phyloP scores from a whole-genome alignment of 2,329 filamentous ascomycete species.

The Juglanconis sp. region DNA sequence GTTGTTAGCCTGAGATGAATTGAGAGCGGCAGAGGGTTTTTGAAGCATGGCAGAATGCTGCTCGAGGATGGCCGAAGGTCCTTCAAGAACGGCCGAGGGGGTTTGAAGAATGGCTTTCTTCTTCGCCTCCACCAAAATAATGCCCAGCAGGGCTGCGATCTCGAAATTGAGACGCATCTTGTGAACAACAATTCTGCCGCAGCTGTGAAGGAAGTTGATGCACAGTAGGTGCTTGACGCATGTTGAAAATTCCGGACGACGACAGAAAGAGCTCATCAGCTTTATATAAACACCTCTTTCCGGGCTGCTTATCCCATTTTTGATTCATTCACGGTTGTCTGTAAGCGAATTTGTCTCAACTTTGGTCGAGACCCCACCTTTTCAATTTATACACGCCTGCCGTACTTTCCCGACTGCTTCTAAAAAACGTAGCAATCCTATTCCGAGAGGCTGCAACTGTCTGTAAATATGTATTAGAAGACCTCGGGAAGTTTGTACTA shows the following conservation, averaged over 20 bases:
- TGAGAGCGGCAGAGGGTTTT: neutral
- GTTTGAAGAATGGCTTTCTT: neutral
- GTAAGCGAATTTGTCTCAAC: too few species aligned
- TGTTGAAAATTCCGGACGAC: neutral
- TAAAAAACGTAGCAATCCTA: too few species aligned
- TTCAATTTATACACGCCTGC: too few species aligned
- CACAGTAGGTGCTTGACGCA: neutral
- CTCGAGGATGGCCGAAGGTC: neutral
- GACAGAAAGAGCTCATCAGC: neutral
- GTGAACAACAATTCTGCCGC: neutral
- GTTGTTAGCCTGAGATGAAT: neutral
- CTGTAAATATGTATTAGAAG: too few species aligned
- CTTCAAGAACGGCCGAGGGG: neutral
- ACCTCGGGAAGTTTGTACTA: too few species aligned
- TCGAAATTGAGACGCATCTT: conserved; percentile 1
- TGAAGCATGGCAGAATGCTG: neutral
- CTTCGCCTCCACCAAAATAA: neutral
- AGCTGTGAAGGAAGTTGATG: neutral
- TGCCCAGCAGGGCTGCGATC: conserved; percentile 2
- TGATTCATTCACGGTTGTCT: too few species aligned
- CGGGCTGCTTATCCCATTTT: neutral
- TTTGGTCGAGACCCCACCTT: too few species aligned
- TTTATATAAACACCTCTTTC: neutral
- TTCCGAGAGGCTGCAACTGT: too few species aligned
- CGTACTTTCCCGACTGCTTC: too few species aligned